Base-by-base conservation (phyloP, 1,284 basidiomycete species). In the Ustilago vetiveriae region DNA sequence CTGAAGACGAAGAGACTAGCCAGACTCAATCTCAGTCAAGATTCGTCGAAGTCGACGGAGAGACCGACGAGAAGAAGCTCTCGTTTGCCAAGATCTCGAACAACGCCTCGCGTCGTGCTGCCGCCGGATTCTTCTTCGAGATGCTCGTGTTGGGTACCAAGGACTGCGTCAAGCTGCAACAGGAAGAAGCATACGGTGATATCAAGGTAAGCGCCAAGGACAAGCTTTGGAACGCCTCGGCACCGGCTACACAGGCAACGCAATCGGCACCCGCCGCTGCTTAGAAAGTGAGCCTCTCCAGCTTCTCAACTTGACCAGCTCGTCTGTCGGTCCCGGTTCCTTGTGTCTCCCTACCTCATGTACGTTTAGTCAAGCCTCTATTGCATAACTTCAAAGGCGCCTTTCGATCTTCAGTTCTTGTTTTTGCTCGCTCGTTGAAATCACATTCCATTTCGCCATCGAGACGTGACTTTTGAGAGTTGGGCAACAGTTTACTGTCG, bases 51-150 rank as follows among this genome's bases (percentile, higher is more conserved):
- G 4, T 59, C 21, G 54, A 52, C 36, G 52, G 45, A 1, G 71
- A 70, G 42, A 55, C 30, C 11, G 30, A 46, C 17, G 45, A 53
- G 11, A 89, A 88, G 82, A 83, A 84, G 6, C 82, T 92, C 71
- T 89, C 88, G 75, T 94, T 94, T 84, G 86, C 87, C 48, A 84
- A 87, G 75, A 87, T 90, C 84, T 86, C 90, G 2, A 85, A 88
- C 74, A 91, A 90, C 87, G 92, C 92, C 8, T 90, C 91, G 8
- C 89, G 92, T 48, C 88, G 92, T 40, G 95, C 94, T 4, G 93
- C 94, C 0, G 88, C 94, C 0, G 89, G 92, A 2, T 98, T 98
- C 86, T 98, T 98, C 86, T 98, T 98, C 79, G 95, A 98, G 83
- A 84, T 98, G 48, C 89, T 98, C 26, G 92, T 97, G 4, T 88